phyloP scores from a whole-genome alignment of 176 grass and related monocot genomes.

The Chrysopogon serrulatus region DNA sequence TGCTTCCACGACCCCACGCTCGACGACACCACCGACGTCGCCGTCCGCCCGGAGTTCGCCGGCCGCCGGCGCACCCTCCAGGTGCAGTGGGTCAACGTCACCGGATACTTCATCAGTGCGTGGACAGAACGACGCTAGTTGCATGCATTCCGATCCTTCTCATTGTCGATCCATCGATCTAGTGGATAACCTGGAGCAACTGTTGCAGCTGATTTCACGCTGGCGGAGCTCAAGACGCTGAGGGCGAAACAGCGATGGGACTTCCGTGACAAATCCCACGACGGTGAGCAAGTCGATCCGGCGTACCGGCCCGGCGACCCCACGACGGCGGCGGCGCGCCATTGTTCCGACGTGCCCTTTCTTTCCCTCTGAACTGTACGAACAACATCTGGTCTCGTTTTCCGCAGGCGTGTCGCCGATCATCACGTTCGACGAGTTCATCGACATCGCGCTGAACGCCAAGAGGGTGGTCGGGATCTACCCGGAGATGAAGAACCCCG shows the following conservation, averaged over 20 bases:
- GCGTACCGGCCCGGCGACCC: not conserved
- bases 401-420: slow-evolving; percentile 38
- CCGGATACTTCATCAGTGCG: slow-evolving; percentile 39
- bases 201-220: slow-evolving; percentile 37
- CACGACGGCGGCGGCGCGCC: not conserved
- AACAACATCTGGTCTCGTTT: too few species aligned
- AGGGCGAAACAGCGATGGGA: slow-evolving; percentile 37
- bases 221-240: slow-evolving; percentile 46
- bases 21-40: slow-evolving; percentile 42
- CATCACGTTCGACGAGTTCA: slow-evolving; percentile 62
- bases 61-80: slow-evolving; percentile 31
- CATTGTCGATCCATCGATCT: not conserved
- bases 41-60: slow-evolving; percentile 42
- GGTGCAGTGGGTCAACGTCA: slow-evolving; percentile 50
- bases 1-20: slow-evolving; percentile 56
- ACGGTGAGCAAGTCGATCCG: slow-evolving; percentile 13
- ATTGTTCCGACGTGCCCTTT: not conserved
- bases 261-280: slow-evolving; percentile 39
- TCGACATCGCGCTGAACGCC: slow-evolving; percentile 38
- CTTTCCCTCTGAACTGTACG: too few species aligned
- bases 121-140: not conserved
- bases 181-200: not conserved
- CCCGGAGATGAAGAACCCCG: slow-evolving; percentile 60
- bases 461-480: slow-evolving; percentile 44
- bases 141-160: not conserved